Percentiles rank a stretch among this genome's conserved stretches.
Evolutionary conservation across 2,329 filamentous ascomycete species (phyloP).

Genomic region (Phaeosphaeria sp.): DNA sequence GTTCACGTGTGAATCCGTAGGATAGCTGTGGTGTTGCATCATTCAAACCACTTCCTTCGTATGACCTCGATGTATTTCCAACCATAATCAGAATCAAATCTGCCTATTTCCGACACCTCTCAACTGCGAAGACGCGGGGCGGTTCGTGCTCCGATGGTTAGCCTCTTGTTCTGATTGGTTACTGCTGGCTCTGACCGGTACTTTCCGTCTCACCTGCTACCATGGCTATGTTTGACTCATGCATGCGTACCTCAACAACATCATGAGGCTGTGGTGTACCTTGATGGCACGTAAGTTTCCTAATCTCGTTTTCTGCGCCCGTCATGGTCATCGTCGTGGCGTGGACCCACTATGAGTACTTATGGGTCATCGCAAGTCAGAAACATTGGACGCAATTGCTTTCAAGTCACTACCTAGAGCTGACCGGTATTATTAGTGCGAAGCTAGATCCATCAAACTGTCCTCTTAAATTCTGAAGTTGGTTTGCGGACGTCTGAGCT

Average conservation of each 20-base stretch:
- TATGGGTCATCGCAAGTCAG: not conserved
- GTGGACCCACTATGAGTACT: not conserved
- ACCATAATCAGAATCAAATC: too few relatives aligned
- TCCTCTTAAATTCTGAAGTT: not conserved
- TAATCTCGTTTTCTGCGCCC: not conserved
- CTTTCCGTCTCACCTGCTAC: not conserved
- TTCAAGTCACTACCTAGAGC: not conserved
- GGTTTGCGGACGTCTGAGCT: not conserved
- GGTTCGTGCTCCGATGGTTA: not conserved
- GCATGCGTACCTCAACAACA: not conserved
- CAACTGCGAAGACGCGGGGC: too few relatives aligned
- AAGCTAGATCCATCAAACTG: not conserved
- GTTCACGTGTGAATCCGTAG: too few relatives aligned
- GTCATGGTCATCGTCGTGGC: not conserved
- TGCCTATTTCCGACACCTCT: too few relatives aligned
- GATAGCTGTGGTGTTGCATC: too few relatives aligned
- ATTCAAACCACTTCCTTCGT: too few relatives aligned
- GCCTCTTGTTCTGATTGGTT: not conserved
- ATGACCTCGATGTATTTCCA: too few relatives aligned
- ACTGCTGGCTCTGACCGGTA: too few relatives aligned
- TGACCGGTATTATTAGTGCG: not conserved
- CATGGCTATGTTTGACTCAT: not conserved
- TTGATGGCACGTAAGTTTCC: not conserved
- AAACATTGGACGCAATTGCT: not conserved
- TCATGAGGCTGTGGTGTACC: not conserved